phyloP scores from a whole-genome alignment of 495 filamentous ascomycete species.

The Cryomyces minteri region DNA sequence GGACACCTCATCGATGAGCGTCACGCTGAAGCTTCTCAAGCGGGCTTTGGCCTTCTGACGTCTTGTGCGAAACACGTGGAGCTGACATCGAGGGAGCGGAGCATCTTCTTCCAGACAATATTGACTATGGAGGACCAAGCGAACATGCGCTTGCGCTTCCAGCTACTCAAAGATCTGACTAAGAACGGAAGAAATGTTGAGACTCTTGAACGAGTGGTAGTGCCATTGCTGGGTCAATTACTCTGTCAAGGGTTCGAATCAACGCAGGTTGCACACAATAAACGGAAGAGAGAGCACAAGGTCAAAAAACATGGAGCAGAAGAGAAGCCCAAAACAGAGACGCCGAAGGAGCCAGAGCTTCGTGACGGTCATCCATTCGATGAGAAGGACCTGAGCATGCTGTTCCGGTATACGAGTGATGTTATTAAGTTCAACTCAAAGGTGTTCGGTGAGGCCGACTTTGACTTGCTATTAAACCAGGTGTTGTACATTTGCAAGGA shows the following conservation, averaged over 20 bases:
- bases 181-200: slow-evolving; percentile 41
- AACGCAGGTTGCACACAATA: slow-evolving; percentile 28
- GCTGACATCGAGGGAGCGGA: slow-evolving; percentile 43
- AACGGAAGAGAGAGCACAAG: slow-evolving; percentile 21
- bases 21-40: slow-evolving; percentile 29
- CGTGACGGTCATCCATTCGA: slow-evolving; percentile 9
- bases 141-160: slow-evolving; percentile 45
- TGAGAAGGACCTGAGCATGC: slow-evolving; percentile 32
- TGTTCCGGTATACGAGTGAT: slow-evolving; percentile 60
- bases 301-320: slow-evolving; percentile 17
- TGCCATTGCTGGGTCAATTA: slow-evolving; percentile 38
- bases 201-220: slow-evolving; percentile 43
- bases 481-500: slow-evolving; percentile 56
- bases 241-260: slow-evolving; percentile 36
- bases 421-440: slow-evolving; percentile 73
- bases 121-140: slow-evolving; percentile 29
- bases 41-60: slow-evolving; percentile 43
- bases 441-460: slow-evolving; percentile 46
- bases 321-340: slow-evolving; percentile 38
- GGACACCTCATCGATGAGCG: slow-evolving; percentile 46
- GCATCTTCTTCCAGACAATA: slow-evolving; percentile 43
- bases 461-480: slow-evolving; percentile 44
- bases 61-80: slow-evolving; percentile 42
- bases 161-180: slow-evolving; percentile 41
- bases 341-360: no score